These are phyloP conservation scores for Colletotrichum horii DNA, from an alignment of 2,329 filamentous ascomycete species.

Conservation along the genomic window DNA sequence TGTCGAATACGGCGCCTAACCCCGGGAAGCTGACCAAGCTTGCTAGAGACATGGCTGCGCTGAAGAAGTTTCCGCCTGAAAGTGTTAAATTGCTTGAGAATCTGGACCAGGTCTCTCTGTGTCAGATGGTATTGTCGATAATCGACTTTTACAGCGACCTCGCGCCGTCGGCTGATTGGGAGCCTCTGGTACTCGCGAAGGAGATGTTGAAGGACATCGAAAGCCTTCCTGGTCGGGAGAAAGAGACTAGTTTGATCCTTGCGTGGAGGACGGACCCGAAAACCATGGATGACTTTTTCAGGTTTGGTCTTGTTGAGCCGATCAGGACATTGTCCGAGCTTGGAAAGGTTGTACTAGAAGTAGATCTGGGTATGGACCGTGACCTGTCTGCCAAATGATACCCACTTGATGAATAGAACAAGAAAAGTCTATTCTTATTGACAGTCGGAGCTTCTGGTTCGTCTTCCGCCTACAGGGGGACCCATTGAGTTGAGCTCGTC, in stretches of 20 bases:
- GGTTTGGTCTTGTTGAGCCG: conserved; percentile 52
- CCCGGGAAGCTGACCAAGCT: conserved; percentile 31
- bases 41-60: conserved; percentile 28
- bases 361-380: conserved; percentile 38
- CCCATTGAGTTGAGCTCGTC: not conserved
- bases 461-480: not conserved
- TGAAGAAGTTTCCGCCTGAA: not conserved
- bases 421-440: not conserved
- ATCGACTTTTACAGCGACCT: conserved; percentile 45
- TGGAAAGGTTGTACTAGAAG: conserved; percentile 47
- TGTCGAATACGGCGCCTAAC: conserved; percentile 53
- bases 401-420: not conserved
- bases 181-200: conserved; percentile 46
- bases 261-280: conserved; percentile 49
- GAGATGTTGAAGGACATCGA: conserved; percentile 56
- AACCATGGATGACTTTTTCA: conserved; percentile 48
- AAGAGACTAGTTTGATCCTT: conserved; percentile 47
- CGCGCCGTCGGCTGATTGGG: conserved; percentile 51
- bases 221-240: conserved; percentile 48
- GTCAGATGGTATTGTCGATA: conserved; percentile 58
- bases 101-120: conserved; percentile 58
- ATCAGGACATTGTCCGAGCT: conserved; percentile 51
- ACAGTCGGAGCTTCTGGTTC: not conserved
- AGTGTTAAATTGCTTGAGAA: conserved; percentile 25
- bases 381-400: conserved; percentile 6